phyloP scores from a whole-genome alignment of 2,329 filamentous ascomycete species.

The Ceratocystis ficicola region DNA sequence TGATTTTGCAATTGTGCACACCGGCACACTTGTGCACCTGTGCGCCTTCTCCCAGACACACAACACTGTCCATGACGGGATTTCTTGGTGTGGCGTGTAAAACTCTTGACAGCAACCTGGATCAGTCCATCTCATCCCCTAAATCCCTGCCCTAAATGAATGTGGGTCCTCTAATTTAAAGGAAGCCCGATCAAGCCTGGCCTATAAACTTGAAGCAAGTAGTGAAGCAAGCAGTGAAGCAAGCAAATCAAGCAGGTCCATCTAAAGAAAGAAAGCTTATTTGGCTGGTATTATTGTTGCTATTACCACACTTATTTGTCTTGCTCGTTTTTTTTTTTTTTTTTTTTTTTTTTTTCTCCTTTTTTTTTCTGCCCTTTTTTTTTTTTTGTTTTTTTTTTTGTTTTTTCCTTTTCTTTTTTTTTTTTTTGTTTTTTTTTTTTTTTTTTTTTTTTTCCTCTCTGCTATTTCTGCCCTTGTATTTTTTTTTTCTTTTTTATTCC shows the following conservation, averaged over 20 bases:
- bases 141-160: neutral
- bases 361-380: no score
- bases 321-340: neutral
- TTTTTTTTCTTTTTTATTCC: neutral
- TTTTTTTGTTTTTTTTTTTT: neutral
- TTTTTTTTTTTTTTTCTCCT: neutral
- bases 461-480: no score
- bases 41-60: no score
- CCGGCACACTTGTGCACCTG: no score
- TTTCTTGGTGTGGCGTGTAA: neutral
- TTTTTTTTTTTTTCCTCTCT: neutral
- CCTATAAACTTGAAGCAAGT: neutral
- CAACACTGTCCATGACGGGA: no score
- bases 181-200: neutral
- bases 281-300: neutral
- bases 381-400: neutral
- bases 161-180: conserved; percentile 7
- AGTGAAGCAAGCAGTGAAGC: neutral
- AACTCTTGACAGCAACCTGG: conserved; percentile 3
- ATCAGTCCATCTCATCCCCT: conserved; percentile 2
- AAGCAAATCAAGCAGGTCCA: neutral
- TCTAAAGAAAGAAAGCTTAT: conserved; percentile 3
- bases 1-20: no score
- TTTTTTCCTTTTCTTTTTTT: no score
- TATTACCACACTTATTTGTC: conserved; percentile 8